These are phyloP conservation scores for Schizosaccharomyces octosporus DNA, from an alignment of 805 yeast species.

Conservation along the genomic window DNA sequence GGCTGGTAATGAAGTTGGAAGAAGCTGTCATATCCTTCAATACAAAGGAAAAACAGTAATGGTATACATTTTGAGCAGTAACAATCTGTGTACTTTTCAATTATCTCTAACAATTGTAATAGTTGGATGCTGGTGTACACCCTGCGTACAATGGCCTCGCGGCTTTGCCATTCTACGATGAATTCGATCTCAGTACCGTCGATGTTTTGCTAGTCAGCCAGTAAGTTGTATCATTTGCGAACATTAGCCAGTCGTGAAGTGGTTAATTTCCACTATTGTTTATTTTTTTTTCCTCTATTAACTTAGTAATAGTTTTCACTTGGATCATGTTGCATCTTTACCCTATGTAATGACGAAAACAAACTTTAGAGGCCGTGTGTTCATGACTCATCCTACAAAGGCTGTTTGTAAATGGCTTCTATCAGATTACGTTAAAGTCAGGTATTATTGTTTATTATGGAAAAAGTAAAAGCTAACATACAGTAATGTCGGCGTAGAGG, in stretches of 20 bases:
- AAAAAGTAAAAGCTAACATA: background rate
- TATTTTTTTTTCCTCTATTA: background rate
- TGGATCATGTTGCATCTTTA: conserved; percentile 92
- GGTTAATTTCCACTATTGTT: background rate
- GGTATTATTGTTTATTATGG: conserved; percentile 10
- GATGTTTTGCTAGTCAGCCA: conserved; percentile 77
- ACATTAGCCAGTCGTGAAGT: too few relatives aligned
- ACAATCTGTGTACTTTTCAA: background rate
- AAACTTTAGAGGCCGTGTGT: conserved; percentile 77
- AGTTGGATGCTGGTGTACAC: conserved; percentile 86
- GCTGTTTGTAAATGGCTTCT: conserved; percentile 91
- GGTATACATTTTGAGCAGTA: conserved; percentile 14
- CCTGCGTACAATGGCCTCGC: conserved; percentile 82
- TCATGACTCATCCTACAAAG: conserved; percentile 97
- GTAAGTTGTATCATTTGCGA: conserved; percentile 6
- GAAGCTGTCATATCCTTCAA: conserved; percentile 80
- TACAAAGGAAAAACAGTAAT: conserved; percentile 85
- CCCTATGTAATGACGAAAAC: conserved; percentile 98
- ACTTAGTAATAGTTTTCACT: conserved; percentile 34
- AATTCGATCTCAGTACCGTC: conserved; percentile 66
- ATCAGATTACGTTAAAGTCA: conserved; percentile 76
- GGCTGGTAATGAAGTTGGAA: conserved; percentile 95
- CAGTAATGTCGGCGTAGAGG: conserved; percentile 12
- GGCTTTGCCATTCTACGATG: conserved; percentile 86
- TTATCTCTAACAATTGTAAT: background rate